Conservation (phyloP, 176 grass and related monocot genomes). For the Leersia perrieri region DNA sequence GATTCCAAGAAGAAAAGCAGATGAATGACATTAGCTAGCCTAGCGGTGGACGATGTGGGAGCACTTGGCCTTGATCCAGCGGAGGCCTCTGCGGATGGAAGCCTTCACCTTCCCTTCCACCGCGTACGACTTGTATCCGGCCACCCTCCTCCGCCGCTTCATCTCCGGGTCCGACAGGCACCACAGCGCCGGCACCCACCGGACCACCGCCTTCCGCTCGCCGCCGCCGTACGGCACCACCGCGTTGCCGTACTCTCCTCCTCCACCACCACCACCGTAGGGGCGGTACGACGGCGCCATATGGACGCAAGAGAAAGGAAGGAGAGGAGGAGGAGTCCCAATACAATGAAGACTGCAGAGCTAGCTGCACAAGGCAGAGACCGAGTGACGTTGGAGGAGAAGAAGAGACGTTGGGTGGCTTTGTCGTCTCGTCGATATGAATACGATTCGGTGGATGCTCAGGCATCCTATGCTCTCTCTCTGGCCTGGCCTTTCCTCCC, state of each 20-base stretch:
- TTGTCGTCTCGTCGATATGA: not conserved
- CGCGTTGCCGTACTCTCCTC: slow-evolving; percentile 1
- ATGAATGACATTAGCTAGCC: not conserved
- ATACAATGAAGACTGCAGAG: not conserved
- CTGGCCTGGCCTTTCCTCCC: too few species aligned
- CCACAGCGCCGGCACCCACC: slow-evolving; percentile 31
- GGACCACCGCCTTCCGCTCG: slow-evolving; percentile 3
- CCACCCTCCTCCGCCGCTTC: slow-evolving; percentile 73
- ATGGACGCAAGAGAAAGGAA: not conserved
- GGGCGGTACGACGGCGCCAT: slow-evolving; percentile 51
- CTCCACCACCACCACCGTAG: too few species aligned
- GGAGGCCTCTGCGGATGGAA: slow-evolving; percentile 64
- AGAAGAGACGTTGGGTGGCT: not conserved
- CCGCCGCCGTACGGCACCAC: not conserved
- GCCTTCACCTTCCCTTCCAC: slow-evolving; percentile 87
- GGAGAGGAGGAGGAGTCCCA: not conserved
- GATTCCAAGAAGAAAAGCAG: too few species aligned
- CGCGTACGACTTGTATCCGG: slow-evolving; percentile 81
- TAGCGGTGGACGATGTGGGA: slow-evolving; percentile 53
- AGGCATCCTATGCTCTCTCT: too few species aligned
- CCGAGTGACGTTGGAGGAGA: not conserved
- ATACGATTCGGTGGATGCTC: not conserved
- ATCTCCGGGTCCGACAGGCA: slow-evolving; percentile 71
- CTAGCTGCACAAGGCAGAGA: not conserved
- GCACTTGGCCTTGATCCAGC: slow-evolving; percentile 92